phyloP scores from a whole-genome alignment of 2,329 filamentous ascomycete genomes.

The Nemania sp. region DNA sequence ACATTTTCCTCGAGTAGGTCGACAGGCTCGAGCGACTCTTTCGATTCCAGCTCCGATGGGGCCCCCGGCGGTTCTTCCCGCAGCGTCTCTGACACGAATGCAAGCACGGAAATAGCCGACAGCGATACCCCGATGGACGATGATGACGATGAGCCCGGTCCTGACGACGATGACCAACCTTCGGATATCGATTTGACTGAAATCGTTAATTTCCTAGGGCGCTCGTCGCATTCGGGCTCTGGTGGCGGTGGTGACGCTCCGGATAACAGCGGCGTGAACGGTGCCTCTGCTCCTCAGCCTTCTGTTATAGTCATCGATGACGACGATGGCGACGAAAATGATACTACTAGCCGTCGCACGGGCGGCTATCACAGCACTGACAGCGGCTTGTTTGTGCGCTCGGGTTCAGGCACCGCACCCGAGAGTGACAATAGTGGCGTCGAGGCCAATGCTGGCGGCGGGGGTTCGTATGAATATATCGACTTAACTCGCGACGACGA shows the following conservation, averaged over 20 bases:
- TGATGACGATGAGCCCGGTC: not conserved
- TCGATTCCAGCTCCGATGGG: slow-evolving; percentile 38
- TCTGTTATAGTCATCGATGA: slow-evolving; percentile 11
- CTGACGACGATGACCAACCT: not conserved
- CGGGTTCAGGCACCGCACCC: slow-evolving; percentile 6
- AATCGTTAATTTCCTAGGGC: not conserved
- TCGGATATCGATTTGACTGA: not conserved
- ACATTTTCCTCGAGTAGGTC: slow-evolving; percentile 9
- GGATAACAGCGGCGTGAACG: not conserved
- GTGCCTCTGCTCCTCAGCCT: not conserved
- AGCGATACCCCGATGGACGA: slow-evolving; percentile 11
- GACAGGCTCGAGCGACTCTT: slow-evolving; percentile 14
- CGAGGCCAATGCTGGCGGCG: not conserved
- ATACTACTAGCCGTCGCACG: not conserved
- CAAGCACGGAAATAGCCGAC: slow-evolving; percentile 1
- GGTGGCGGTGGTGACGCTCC: not conserved
- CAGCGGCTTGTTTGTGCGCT: slow-evolving; percentile 10
- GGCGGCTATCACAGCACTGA: not conserved
- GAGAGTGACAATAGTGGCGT: not conserved
- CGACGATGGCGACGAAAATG: slow-evolving; percentile 14
- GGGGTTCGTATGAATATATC: not conserved
- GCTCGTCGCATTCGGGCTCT: not conserved
- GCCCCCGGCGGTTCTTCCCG: not conserved
- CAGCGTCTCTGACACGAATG: slow-evolving; percentile 17
- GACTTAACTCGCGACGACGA: slow-evolving; percentile 16